These are phyloP conservation scores for Mortierella hygrophila DNA, from an alignment of 192 early-diverging fungal genomes.

Conservation along the genomic window DNA sequence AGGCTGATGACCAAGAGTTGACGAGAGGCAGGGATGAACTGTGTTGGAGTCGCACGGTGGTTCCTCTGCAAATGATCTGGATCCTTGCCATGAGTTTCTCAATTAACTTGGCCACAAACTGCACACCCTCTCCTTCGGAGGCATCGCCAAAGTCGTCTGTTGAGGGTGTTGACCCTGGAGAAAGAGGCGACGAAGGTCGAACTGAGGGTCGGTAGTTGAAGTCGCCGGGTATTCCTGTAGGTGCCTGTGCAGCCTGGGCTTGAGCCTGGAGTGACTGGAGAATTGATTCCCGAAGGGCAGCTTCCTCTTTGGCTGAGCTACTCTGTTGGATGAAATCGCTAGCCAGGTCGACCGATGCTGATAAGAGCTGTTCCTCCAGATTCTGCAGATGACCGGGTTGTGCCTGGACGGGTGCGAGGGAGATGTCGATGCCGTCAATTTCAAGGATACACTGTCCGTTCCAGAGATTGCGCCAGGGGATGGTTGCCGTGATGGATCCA, in stretches of 20 bases:
- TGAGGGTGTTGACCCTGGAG: not conserved
- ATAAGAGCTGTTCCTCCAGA: conserved; percentile 75
- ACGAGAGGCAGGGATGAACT: conserved; percentile 53
- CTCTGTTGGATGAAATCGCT: conserved; percentile 86
- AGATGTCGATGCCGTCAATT: conserved; percentile 75
- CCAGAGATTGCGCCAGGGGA: conserved; percentile 91
- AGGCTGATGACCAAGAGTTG: conserved; percentile 7
- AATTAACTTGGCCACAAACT: conserved; percentile 84
- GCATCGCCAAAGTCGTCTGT: not conserved
- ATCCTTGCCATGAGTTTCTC: conserved; percentile 88
- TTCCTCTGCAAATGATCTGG: conserved; percentile 75
- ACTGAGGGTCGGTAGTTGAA: conserved; percentile 29
- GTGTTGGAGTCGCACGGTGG: conserved; percentile 62
- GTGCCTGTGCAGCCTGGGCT: conserved; percentile 32
- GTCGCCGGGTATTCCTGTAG: conserved; percentile 51
- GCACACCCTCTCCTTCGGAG: conserved; percentile 71
- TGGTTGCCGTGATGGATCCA: conserved; percentile 72
- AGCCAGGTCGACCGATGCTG: conserved; percentile 89
- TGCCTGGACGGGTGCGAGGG: conserved; percentile 57
- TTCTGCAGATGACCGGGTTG: conserved; percentile 47
- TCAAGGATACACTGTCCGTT: conserved; percentile 81
- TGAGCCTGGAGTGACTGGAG: conserved; percentile 63
- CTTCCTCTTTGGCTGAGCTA: conserved; percentile 72
- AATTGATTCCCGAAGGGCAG: conserved; percentile 66
- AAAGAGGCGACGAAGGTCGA: conserved; percentile 6